A percentile compares a stretch with the other conserved stretches of the same genome.
Evolutionary conservation across 257 asterid genomes (phyloP).

Genomic region (Ilex asprella): DNA sequence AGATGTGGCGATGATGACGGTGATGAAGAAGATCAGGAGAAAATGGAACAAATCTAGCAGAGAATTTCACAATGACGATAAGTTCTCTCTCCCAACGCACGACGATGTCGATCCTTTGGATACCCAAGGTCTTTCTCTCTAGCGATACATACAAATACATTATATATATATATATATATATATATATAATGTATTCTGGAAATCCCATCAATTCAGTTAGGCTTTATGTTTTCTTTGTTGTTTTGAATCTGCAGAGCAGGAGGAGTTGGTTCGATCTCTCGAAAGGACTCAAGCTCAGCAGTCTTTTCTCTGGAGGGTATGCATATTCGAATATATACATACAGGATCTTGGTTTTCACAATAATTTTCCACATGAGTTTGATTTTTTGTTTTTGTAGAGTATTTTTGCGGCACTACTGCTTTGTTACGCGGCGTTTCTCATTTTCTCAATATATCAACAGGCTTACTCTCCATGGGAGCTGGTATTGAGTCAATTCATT

Average conservation of each 20-base stretch:
- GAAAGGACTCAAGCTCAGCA: constrained; percentile 72
- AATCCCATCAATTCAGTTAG: background rate
- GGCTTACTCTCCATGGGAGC: constrained; percentile 75
- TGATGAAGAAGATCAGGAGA: constrained; percentile 54
- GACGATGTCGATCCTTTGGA: constrained; percentile 74
- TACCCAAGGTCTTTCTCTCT: constrained; percentile 36
- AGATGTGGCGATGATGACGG: too few species aligned
- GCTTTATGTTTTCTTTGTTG: constrained; percentile 11
- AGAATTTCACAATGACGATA: constrained; percentile 28
- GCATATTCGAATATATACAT: background rate
- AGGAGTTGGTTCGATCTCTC: constrained; percentile 69
- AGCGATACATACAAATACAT: background rate
- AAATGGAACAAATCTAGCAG: constrained; percentile 49
- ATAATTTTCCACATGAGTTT: background rate
- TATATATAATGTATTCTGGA: constrained; percentile 1
- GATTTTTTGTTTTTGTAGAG: constrained; percentile 24
- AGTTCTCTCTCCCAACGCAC: constrained; percentile 66
- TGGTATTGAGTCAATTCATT: constrained; percentile 39
- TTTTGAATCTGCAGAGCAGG: constrained; percentile 58
- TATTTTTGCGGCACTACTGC: constrained; percentile 60
- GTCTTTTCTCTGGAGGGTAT: constrained; percentile 77
- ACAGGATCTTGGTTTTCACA: background rate
- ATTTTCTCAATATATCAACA: constrained; percentile 70
- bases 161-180: constrained; percentile 1
- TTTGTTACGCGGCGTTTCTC: constrained; percentile 54